Percentiles rank a stretch among this genome's conserved stretches.
Conservation (phyloP, 257 asterid genomes). For the Haberlea rhodopensis region DNA sequence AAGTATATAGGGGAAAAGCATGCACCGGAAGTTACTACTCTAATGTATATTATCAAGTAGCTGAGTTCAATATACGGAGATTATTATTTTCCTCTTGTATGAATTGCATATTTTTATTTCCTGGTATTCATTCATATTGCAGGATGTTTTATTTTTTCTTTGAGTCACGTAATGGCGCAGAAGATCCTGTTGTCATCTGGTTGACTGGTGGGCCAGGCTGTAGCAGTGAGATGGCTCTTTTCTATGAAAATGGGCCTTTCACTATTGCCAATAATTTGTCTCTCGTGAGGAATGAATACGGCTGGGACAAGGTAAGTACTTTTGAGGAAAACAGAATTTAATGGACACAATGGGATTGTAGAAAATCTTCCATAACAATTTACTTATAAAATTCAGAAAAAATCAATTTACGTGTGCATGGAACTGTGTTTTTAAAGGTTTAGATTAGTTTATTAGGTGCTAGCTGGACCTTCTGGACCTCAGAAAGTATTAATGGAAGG, state of each 20-base stretch:
- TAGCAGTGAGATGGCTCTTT: background rate
- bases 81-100: background rate
- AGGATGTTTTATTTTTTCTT: background rate
- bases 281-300: background rate
- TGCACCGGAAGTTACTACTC: too few relatives aligned
- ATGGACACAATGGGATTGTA: background rate
- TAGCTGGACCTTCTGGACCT: too few relatives aligned
- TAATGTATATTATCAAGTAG: too few relatives aligned
- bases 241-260: background rate
- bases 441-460: too few relatives aligned
- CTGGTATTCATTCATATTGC: background rate
- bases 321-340: slow-evolving; percentile 1
- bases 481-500: too few relatives aligned
- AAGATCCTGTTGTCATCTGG: background rate
- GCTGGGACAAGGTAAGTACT: background rate
- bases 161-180: background rate
- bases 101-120: background rate
- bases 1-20: background rate
- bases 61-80: background rate
- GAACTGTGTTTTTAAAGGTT: background rate
- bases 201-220: background rate
- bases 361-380: too few relatives aligned
- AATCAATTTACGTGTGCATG: background rate
- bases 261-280: background rate
- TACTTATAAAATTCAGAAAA: too few relatives aligned